Conservation (phyloP, 441 rosid genomes). For the Syzygium malaccense region DNA sequence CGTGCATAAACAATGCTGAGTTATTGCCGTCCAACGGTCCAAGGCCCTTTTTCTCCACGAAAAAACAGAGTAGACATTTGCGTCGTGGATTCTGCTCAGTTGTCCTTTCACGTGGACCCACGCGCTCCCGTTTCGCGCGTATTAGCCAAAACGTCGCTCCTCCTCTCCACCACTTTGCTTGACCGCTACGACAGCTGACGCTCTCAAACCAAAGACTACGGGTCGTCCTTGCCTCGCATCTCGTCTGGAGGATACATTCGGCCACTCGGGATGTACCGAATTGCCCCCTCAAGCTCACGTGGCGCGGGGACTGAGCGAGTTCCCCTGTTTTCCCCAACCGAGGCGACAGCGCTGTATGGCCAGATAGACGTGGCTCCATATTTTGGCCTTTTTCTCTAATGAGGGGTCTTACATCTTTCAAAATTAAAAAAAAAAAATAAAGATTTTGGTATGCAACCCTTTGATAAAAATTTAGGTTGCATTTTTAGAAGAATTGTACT, state of each 20-base stretch:
- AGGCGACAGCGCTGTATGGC: background rate
- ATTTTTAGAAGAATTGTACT: too few species aligned
- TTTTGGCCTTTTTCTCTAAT: background rate
- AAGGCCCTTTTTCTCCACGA: too few species aligned
- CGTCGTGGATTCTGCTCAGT: background rate
- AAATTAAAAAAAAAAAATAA: too few species aligned
- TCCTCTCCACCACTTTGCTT: too few species aligned
- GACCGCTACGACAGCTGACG: background rate
- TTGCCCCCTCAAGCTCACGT: background rate
- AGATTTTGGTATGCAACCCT: background rate
- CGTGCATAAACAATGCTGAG: too few species aligned
- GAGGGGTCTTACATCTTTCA: background rate
- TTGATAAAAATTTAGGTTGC: background rate
- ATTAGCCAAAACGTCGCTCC: background rate
- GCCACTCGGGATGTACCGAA: background rate
- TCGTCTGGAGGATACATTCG: too few species aligned
- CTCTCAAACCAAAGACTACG: background rate
- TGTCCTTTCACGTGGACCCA: background rate
- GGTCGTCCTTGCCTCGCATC: background rate
- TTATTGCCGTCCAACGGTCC: too few species aligned
- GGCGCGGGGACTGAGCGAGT: background rate
- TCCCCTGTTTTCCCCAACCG: background rate
- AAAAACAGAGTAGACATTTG: background rate
- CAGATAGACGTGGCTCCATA: background rate
- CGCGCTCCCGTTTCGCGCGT: background rate